These are phyloP conservation scores for Apiotrichum siamense DNA, from an alignment of 1,284 basidiomycete genomes.

Conservation along the genomic window DNA sequence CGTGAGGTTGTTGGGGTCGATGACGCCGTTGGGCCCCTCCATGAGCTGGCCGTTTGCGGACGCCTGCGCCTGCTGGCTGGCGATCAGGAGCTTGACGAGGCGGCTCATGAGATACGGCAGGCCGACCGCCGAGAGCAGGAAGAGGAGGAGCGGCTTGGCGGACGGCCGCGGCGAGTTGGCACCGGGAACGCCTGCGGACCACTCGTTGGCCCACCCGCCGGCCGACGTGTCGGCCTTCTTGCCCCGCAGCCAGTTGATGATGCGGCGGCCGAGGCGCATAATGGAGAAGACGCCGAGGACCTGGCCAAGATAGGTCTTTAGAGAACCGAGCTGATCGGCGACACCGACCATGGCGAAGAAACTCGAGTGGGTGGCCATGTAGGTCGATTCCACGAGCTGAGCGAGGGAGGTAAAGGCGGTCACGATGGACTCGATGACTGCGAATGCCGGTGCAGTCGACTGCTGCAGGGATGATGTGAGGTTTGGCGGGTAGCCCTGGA, in stretches of 20 bases:
- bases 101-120: constrained; percentile 91
- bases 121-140: constrained; percentile 92
- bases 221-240: constrained; percentile 48
- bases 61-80: constrained; percentile 50
- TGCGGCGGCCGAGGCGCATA: constrained; percentile 58
- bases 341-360: constrained; percentile 99
- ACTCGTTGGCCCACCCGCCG: constrained; percentile 47
- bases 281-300: constrained; percentile 89
- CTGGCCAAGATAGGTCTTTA: constrained; percentile 87
- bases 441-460: constrained; percentile 87
- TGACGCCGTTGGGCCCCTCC: constrained; percentile 29
- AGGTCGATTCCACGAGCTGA: constrained; percentile 96
- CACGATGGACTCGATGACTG: constrained; percentile 88
- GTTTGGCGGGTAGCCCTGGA: constrained; percentile 50
- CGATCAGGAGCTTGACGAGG: constrained; percentile 74
- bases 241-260: constrained; percentile 50
- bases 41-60: constrained; percentile 19
- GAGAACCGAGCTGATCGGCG: constrained; percentile 85
- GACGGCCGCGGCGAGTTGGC: constrained; percentile 57
- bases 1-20: constrained; percentile 58
- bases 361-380: constrained; percentile 96
- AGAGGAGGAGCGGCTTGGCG: constrained; percentile 88
- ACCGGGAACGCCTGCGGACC: constrained; percentile 23
- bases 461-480: constrained; percentile 82
- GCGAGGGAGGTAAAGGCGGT: constrained; percentile 93